These are phyloP conservation scores for Miscanthus lutarioriparius DNA, from an alignment of 176 grass and related monocot genomes.

Conservation along the genomic window DNA sequence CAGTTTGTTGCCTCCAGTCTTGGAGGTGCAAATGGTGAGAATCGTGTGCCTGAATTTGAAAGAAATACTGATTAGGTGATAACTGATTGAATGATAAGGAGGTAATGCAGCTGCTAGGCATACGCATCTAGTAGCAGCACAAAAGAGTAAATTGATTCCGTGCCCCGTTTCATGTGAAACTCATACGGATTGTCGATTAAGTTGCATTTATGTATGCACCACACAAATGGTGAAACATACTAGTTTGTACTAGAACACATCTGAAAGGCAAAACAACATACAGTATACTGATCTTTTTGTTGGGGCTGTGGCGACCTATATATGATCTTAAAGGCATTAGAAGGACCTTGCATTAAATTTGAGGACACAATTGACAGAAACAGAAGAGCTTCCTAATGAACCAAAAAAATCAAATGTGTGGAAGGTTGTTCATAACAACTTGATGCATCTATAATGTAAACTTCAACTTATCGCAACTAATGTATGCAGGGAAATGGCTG, in stretches of 20 bases:
- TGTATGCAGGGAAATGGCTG: background rate
- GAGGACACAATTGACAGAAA: background rate
- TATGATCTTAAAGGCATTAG: background rate
- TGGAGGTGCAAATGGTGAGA: constrained; percentile 43
- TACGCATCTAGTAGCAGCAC: background rate
- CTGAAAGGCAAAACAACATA: background rate
- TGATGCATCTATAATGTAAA: background rate
- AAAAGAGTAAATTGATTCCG: background rate
- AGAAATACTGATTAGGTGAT: constrained; percentile 3
- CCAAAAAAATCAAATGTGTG: background rate
- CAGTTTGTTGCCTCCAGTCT: constrained; percentile 57
- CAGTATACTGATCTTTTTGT: background rate
- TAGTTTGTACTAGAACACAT: background rate
- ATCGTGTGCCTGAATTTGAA: constrained; percentile 52
- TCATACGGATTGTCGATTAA: background rate
- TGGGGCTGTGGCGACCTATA: background rate
- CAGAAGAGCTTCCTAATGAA: background rate
- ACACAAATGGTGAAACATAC: background rate
- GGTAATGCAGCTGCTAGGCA: background rate
- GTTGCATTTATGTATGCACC: background rate
- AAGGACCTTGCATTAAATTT: background rate
- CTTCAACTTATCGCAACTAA: background rate
- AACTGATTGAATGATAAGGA: background rate
- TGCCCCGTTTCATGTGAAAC: background rate
- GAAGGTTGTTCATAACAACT: background rate